Base-by-base conservation (phyloP, 805 yeast genomes). In the Zygotorulaspora sp. region DNA sequence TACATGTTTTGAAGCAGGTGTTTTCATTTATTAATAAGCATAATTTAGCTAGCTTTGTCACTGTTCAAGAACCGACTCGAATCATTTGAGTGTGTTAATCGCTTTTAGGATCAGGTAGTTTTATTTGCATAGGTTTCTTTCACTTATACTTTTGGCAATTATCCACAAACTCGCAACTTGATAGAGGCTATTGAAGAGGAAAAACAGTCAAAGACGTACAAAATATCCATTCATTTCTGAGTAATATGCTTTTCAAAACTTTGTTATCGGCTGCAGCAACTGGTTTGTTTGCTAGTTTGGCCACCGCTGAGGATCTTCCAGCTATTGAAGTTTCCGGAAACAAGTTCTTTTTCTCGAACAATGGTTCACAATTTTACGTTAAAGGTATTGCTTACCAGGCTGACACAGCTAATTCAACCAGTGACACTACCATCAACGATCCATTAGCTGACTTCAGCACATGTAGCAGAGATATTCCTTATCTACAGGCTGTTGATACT, bases 321-420 rank as follows among this genome's bases (percentile, higher is more conserved):
- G 71, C 80, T 24, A 77, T 83, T 49, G 86, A 81, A 54, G 72
- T 83, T 47, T 75, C 74, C 41, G 90, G 90, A 45, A 82, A 80
- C 74, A 82, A 83, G 62, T 83, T 83, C 57, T 83, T 74, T 71
- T 83, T 66, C 65, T 68, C 83, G 42, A 80, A 79, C 65, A 83
- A 83, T 55, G 90, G 89, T 35, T 75, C 87, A 38, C 89, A 82
- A 60, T 83, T 83, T 58, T 80, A 72, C 63, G 75, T 83, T 54
- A 78, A 70, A 56, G 94, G 92, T 68, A 68, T 83, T 46, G 92
- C 92, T 35, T 83, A 83, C 65, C 94, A 83, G 67, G 78, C 77
- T 48, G 80, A 81, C 59, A 72, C 79, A 24, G 69, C 73, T 30
- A 72, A 72, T 49, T 44, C 68, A 28, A 70, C 77, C 11, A 56